These are phyloP conservation scores for Trichophyton rubrum DNA, from an alignment of 2,329 filamentous ascomycete species.

Conservation along the genomic window DNA sequence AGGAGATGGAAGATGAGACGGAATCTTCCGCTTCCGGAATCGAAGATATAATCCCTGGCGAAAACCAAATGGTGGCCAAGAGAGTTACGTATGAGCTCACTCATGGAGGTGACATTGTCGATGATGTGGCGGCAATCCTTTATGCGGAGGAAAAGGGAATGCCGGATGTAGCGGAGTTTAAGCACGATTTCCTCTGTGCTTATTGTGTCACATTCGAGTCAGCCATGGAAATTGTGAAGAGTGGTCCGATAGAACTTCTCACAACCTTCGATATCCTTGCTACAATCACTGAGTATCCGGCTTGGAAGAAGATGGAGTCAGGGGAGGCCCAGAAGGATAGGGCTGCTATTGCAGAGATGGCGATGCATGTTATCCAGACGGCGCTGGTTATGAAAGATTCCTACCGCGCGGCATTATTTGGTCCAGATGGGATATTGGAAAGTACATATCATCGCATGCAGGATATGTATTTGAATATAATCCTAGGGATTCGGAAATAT, in stretches of 20 bases:
- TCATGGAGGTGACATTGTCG: background rate
- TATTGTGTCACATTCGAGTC: background rate
- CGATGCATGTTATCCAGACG: background rate
- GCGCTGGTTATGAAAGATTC: background rate
- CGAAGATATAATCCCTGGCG: background rate
- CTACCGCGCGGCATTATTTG: background rate
- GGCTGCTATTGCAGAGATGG: background rate
- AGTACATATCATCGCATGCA: background rate
- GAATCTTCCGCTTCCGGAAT: background rate
- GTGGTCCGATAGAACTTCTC: background rate
- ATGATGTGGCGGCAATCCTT: background rate
- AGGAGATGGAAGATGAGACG: background rate
- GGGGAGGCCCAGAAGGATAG: background rate
- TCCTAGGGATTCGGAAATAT: background rate
- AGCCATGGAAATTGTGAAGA: background rate
- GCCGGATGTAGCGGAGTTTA: background rate
- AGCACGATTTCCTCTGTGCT: background rate
- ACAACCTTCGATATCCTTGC: background rate
- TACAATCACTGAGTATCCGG: background rate
- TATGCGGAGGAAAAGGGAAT: background rate
- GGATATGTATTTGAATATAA: background rate
- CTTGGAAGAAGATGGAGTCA: background rate
- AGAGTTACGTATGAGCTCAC: background rate
- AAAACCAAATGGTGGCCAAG: background rate
- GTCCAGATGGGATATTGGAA: background rate